These are phyloP conservation scores for Perkinsus olseni DNA, from an alignment of 169 alveolate species.

Conservation along the genomic window DNA sequence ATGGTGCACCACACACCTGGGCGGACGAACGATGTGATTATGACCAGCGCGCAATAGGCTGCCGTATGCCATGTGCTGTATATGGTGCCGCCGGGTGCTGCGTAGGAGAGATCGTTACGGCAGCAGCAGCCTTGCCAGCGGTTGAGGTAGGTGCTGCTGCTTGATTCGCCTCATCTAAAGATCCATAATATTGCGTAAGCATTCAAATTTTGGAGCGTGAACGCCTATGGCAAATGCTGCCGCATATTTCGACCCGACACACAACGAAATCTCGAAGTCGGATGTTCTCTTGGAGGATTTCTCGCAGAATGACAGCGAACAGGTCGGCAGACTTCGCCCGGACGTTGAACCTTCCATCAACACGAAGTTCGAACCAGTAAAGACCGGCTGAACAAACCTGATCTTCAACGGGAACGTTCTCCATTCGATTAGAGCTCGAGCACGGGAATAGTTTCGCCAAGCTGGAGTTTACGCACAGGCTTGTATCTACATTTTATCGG, in stretches of 20 bases:
- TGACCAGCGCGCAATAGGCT: too few species aligned
- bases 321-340: conserved; percentile 28
- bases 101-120: too few species aligned
- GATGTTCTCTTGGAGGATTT: conserved; percentile 16
- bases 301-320: conserved; percentile 32
- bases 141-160: too few species aligned
- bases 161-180: too few species aligned
- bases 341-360: conserved; percentile 18
- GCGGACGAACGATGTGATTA: too few species aligned
- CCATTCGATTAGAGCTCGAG: neutral
- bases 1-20: too few species aligned
- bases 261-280: neutral
- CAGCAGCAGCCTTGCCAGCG: too few species aligned
- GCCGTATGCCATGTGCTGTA: too few species aligned
- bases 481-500: conserved; percentile 38
- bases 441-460: conserved; percentile 34
- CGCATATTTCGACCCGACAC: neutral
- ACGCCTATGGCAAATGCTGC: neutral
- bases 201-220: too few species aligned
- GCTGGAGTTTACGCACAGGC: conserved; percentile 29
- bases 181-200: too few species aligned
- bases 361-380: too few species aligned
- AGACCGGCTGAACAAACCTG: neutral
- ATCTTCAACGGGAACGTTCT: neutral
- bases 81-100: too few species aligned